Base-by-base conservation (phyloP, 768 basidiomycete genomes). In the Mycena leptocephala region DNA sequence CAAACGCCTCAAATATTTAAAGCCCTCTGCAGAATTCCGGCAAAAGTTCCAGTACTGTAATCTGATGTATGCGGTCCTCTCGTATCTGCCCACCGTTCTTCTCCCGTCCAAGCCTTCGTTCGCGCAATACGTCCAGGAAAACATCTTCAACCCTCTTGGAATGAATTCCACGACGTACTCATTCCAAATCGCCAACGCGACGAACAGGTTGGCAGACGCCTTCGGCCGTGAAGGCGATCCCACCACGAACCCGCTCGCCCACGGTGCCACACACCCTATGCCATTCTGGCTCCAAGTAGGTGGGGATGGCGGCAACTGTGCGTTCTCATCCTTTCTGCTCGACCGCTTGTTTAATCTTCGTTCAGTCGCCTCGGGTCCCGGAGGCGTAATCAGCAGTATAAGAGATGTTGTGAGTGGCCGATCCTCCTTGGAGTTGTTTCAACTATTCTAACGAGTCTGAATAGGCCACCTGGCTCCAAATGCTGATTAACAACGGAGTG, bases 121-220 rank as follows among this genome's bases (percentile, higher is more conserved):
- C 55, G 79, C 81, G 13, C 78, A 77, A n/a, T 85, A 83, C 78
- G 84, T 85, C 53, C 80, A 82, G 55, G 75, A 83, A 28, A 77
- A 83, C 51, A 84, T 85, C 26, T 79, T 85, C 13, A 80, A 80
- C 7, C 80, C 80, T 14, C 79, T 85, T 0, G 82, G 82, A 2
- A 68, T 85, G 75, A 77, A 70, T 1, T 79, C 80, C 13, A 82
- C 84, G 3, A 85, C 84, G 1, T 85, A 82, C 48, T 84, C 83
- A 4, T 83, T 79, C 46, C 73, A 78, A 5, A 67, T 72, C 11
- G 85, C 85, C 1, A 81, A 81, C 37, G 70, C 78, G n/a, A 78
- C 71, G 11, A 81, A 82, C 2, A 76, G 80, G 11, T 76, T 85
- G n/a, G 84, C 83, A 1, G 81, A 84, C 51, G 80, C 82, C 13